phyloP scores from a whole-genome alignment of 2,329 filamentous ascomycete species.

The Penicillium sp. region DNA sequence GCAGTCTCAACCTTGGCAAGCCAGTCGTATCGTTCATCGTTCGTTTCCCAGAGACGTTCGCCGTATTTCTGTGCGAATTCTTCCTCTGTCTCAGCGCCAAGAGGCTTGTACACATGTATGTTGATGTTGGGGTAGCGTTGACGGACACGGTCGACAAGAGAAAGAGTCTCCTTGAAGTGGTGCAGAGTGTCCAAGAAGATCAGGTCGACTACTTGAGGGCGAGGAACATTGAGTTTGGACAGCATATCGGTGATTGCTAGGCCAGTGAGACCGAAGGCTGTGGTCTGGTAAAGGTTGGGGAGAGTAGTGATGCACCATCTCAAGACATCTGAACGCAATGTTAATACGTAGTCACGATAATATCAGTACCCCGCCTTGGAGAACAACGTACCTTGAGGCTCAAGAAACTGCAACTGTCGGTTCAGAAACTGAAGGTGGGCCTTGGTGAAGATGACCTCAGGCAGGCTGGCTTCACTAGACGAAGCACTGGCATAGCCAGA shows the following conservation, averaged over 20 bases:
- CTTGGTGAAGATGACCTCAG: constrained; percentile 79
- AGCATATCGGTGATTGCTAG: constrained; percentile 74
- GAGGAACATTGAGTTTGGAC: constrained; percentile 47
- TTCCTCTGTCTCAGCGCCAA: constrained; percentile 64
- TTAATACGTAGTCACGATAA: constrained; percentile 14
- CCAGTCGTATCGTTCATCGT: constrained; percentile 92
- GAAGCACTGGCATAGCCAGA: constrained; percentile 71
- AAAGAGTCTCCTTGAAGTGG: constrained; percentile 74
- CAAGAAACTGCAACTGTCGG: constrained; percentile 78
- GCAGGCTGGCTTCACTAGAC: constrained; percentile 60
- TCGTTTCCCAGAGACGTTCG: constrained; percentile 74
- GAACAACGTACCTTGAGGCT: constrained; percentile 61
- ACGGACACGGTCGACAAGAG: constrained; percentile 69
- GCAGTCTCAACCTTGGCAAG: constrained; percentile 96
- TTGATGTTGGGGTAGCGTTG: constrained; percentile 72
- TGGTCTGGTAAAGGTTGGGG: constrained; percentile 83
- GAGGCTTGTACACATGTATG: constrained; percentile 86
- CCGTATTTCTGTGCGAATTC: constrained; percentile 84
- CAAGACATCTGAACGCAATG: constrained; percentile 62
- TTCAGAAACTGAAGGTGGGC: constrained; percentile 89
- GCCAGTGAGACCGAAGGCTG: constrained; percentile 76
- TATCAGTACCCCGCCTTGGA: constrained; percentile 11
- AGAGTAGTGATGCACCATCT: constrained; percentile 89
- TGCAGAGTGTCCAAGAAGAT: constrained; percentile 81
- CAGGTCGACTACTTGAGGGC: constrained; percentile 48